Base-by-base conservation (phyloP, 2,329 filamentous ascomycete species). In the Atkinsonella texensis region DNA sequence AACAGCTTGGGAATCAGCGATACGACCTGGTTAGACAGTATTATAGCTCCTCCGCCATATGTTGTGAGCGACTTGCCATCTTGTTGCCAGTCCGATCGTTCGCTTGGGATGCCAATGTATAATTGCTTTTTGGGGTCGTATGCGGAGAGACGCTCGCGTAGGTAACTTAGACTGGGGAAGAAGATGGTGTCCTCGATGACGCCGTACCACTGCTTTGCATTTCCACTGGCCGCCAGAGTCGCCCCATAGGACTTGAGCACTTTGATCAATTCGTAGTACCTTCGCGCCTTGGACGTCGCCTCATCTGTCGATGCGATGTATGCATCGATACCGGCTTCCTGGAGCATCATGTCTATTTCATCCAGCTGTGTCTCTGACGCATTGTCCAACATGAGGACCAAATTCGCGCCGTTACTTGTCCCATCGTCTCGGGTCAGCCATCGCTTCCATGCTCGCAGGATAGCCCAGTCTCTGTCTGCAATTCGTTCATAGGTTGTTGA, bases 141-240 rank as follows among this genome's bases (percentile, higher is more conserved):
- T 0, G 58, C 50, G n/a, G 60, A 60, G 2, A 76, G 64, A 6
- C 63, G 65, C 28, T 64, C 57, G 3, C 71, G 58, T 9, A 76
- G 66, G 42, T 65, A 61, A 0, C 62, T 59, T 33, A 74, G 57
- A 39, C 68, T 69, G 0, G 73, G 72, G 46, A 76, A 65, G 57
- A 75, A 75, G 47, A 74, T 62, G 50, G 70, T 67, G 55, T 75
- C 72, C 33, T 76, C 73, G 1, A 75, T 56, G 1, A 75, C 60
- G 1, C 65, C 72, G 39, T 69, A 68, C 63, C 70, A 74, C 43
- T 59, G 63, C 62, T 72, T 73, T 44, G 58, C 55, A 18, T 65
- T 60, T 4, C 66, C 68, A 13, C 64, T 65, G 6, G 64, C 63
- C 1, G 63, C 62, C 4, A 73, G 56, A 4, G 61, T 64, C 2